phyloP scores from a whole-genome alignment of 2,329 filamentous ascomycete genomes.

The Hypoxylon sp. region DNA sequence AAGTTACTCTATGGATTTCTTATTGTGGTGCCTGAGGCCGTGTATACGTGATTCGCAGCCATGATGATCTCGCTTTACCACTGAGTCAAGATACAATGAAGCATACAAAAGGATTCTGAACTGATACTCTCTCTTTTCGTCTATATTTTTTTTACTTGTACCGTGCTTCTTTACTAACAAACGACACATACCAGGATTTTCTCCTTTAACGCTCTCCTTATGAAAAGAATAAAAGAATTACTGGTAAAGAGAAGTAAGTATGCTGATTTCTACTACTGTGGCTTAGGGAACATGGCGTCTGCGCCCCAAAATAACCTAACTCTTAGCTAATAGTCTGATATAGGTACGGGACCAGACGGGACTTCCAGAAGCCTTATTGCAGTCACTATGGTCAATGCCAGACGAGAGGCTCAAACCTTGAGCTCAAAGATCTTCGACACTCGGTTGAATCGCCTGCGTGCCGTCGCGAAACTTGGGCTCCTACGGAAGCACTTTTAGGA shows the following conservation, averaged over 20 bases:
- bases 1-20: neutral
- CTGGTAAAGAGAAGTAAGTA: neutral
- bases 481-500: neutral
- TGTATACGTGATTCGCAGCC: neutral
- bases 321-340: too few species aligned
- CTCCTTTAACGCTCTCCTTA: neutral
- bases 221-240: too few species aligned
- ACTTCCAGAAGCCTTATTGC: too few species aligned
- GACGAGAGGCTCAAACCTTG: too few species aligned
- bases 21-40: neutral
- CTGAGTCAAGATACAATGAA: neutral
- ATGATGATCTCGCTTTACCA: slow-evolving; percentile 7
- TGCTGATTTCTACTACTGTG: neutral
- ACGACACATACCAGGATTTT: neutral
- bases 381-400: too few species aligned
- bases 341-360: too few species aligned
- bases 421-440: neutral
- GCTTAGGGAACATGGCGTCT: neutral
- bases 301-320: too few species aligned
- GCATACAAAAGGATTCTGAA: neutral
- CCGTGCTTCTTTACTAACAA: neutral
- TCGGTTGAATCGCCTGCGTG: neutral
- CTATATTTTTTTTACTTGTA: neutral
- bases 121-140: neutral
- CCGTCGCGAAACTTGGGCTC: neutral